phyloP scores from a whole-genome alignment of 2,329 filamentous ascomycete genomes.

The Graphilbum fragrans region DNA sequence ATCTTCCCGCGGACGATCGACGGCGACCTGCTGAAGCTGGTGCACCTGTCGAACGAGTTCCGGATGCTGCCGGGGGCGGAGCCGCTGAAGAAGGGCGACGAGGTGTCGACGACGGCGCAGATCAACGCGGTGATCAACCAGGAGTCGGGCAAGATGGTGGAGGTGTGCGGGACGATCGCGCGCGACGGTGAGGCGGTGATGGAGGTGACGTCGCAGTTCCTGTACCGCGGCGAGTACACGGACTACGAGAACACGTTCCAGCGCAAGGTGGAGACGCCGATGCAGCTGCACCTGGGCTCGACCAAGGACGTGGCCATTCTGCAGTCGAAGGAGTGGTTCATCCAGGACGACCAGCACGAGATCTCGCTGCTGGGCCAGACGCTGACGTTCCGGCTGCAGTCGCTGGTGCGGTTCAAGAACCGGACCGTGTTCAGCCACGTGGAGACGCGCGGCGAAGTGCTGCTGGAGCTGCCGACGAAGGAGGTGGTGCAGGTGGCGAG shows the following conservation, averaged over 20 bases:
- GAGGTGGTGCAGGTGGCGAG: slow-evolving; percentile 96
- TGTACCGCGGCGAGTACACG: slow-evolving; percentile 85
- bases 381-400: slow-evolving; percentile 89
- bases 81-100: slow-evolving; percentile 89
- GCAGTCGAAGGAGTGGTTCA: slow-evolving; percentile 96
- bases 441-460: slow-evolving; percentile 81
- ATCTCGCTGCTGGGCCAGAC: slow-evolving; percentile 87
- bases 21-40: slow-evolving; percentile 87
- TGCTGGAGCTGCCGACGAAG: slow-evolving; percentile 90
- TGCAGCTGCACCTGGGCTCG: slow-evolving; percentile 80
- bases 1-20: slow-evolving; percentile 97
- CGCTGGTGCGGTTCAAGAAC: slow-evolving; percentile 88
- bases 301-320: slow-evolving; percentile 89
- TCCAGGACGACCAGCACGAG: slow-evolving; percentile 57
- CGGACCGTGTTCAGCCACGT: slow-evolving; percentile 83
- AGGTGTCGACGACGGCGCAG: slow-evolving; percentile 83
- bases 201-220: slow-evolving; percentile 97
- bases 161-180: slow-evolving; percentile 94
- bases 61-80: slow-evolving; percentile 95
- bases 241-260: slow-evolving; percentile 99
- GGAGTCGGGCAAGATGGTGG: slow-evolving; percentile 97
- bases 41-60: slow-evolving; percentile 95
- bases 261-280: slow-evolving; percentile 88
- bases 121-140: slow-evolving; percentile 98
- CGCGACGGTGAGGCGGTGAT: slow-evolving; percentile 78